Evolutionary conservation across 1,139 yeast species (phyloP), one percentile per base, ranked within the genome.

Genomic region (Blastobotrys serpentis): DNA sequence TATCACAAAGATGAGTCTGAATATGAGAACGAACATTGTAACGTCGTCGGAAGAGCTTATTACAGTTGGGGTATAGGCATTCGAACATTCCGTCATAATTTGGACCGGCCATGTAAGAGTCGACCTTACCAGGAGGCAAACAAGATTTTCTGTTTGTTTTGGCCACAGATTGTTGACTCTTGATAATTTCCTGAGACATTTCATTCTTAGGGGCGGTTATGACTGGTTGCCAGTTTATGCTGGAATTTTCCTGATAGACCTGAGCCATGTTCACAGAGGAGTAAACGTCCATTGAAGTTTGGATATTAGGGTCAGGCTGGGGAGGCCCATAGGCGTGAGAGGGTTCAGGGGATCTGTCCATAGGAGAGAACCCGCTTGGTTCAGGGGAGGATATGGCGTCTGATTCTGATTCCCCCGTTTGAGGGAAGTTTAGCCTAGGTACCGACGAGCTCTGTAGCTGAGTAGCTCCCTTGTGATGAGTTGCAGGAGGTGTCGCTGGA

Each of bases 21-120:
- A 94, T 90, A 65, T 94, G 99, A 0, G 97, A 88, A 53, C 98
- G 76, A n/a, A 88, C 89, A 64, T 94, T 94, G 69, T 94, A 94
- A 44, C 96, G 75, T 62, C 98, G 76, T 7, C 90, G 82, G 68
- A 94, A 92, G 50, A 78, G 73, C 67, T 94, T 89, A 14, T 87
- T 86, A 69, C 99, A 94, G 48, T 78, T 77, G 21, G 86, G 80
- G 66, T 76, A 92, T 51, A 79, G 75, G 67, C 99, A 94, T 34
- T 82, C 76, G 68, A 78, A 94, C 26, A 70, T 61, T 10, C 72
- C 73, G 46, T 83, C 78, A 46, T 77, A 83, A 59, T 84, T 84
- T 1, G 96, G 95, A 0, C 95, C 95, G 18, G 73, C 75, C 70
- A 94, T 84, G 62, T 85, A 88, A 50, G 78, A 79, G 65, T 92